Evolutionary conservation across 331 rosid genomes (phyloP), one percentile per base, ranked within the genome.

Genomic region (Rhamnella rubrinervis): DNA sequence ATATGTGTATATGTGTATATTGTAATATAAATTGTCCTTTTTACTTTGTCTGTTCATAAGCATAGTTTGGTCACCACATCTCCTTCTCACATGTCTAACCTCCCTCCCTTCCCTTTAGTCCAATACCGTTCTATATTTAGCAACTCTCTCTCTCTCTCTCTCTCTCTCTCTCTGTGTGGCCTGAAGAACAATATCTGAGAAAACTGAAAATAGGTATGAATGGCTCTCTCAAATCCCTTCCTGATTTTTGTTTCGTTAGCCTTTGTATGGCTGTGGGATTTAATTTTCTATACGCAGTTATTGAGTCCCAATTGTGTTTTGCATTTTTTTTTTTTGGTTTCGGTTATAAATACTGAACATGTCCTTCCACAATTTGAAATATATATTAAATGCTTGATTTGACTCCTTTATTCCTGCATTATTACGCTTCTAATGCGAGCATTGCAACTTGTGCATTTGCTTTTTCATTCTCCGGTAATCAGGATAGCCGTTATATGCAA

Each of bases 91-190:
- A 35, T 51, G 65, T 17, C 60, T 2, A 14, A 28, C 63, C 37
- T 62, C 58, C 52, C 53, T 55, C 35, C 46, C 51, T 47, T 39
- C 59, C 26, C 57, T 17, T 53, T 72, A 39, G 7, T 55, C 52
- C 65, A 59, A 60, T 35, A 49, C 66, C 35, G 37, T 49, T 71
- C 89, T 67, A 90, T 79, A 65, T 80, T 80, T 85, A 69, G 89
- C 82, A 85, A 63, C 82, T 53, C 55, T 58, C 49, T 58, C 59
- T 65, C 23, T 66, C 61, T 50, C 62, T 56, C 66, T 55, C 74
- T 65, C 77, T 55, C 65, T 63, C 53, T 60, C 70, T 55, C 63
- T 71, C 37, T 31, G 53, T 73, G 51, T 25, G 18, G 9, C 41
- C 65, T 50, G 66, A 70, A 83, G 63, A 68, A 60, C 77, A 81